phyloP scores from a whole-genome alignment of 768 basidiomycete genomes.

The Leccinum rimulosum region DNA sequence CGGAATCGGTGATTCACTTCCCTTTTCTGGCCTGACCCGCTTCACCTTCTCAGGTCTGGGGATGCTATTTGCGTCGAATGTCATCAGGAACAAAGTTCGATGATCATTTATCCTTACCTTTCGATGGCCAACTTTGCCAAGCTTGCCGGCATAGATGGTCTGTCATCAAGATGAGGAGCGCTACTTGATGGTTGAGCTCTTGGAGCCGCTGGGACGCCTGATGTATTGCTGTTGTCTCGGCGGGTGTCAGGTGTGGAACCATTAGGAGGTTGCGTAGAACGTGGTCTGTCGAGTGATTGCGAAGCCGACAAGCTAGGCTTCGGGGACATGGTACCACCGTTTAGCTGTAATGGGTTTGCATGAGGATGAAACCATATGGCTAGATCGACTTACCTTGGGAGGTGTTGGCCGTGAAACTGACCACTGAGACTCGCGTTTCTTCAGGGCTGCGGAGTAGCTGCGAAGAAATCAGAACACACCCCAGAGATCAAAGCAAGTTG shows the following conservation, averaged over 20 bases:
- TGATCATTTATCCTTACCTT: conserved; percentile 42
- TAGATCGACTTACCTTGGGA: conserved; percentile 31
- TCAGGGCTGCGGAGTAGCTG: conserved; percentile 73
- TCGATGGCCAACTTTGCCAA: conserved; percentile 63
- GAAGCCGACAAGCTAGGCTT: conserved; percentile 24
- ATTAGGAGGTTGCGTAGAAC: conserved; percentile 37
- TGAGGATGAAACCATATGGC: neutral
- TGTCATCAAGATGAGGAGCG: conserved; percentile 27
- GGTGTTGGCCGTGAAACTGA: conserved; percentile 28
- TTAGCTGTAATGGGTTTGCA: conserved; percentile 17
- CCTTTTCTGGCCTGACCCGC: conserved; percentile 43
- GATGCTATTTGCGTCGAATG: conserved; percentile 42
- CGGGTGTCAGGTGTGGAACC: conserved; percentile 40
- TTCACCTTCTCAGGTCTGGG: conserved; percentile 81
- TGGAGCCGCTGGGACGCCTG: conserved; percentile 43
- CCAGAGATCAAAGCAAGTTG: conserved; percentile 10
- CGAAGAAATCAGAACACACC: conserved; percentile 5
- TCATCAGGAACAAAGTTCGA: conserved; percentile 1
- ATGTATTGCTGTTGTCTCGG: conserved; percentile 29
- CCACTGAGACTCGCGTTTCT: conserved; percentile 69
- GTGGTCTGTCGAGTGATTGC: conserved; percentile 34
- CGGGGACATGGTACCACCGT: conserved; percentile 28
- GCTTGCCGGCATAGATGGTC: conserved; percentile 30
- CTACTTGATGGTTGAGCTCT: conserved; percentile 49
- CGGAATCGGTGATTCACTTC: conserved; percentile 35